These are phyloP conservation scores for Leccinum solheimii DNA, from an alignment of 1,284 basidiomycete species.

Conservation along the genomic window DNA sequence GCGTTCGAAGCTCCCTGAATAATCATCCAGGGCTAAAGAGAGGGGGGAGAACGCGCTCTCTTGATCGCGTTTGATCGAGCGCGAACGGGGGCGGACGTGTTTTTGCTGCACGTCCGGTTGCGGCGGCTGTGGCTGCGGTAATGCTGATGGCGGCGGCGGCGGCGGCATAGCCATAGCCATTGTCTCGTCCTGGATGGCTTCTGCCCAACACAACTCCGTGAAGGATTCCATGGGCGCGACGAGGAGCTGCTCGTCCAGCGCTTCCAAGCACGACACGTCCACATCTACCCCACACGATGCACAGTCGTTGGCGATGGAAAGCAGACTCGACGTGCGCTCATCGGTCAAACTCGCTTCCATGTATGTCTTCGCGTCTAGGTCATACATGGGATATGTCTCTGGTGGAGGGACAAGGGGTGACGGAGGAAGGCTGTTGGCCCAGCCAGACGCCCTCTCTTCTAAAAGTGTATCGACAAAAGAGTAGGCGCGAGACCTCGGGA, in stretches of 20 bases:
- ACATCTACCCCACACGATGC: constrained; percentile 31
- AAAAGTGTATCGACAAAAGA: constrained; percentile 20
- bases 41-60: background rate
- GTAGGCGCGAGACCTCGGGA: constrained; percentile 11
- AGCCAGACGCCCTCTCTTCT: constrained; percentile 21
- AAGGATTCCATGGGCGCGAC: constrained; percentile 32
- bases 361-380: constrained; percentile 2
- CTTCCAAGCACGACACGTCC: constrained; percentile 29
- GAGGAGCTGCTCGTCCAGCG: constrained; percentile 32
- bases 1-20: constrained; percentile 14
- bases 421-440: constrained; percentile 23
- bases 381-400: constrained; percentile 12
- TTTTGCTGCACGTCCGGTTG: background rate
- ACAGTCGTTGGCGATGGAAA: constrained; percentile 25
- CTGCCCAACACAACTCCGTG: constrained; percentile 31
- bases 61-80: constrained; percentile 20
- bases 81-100: constrained; percentile 14
- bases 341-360: constrained; percentile 4
- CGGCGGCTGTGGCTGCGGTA: background rate
- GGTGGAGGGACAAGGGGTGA: constrained; percentile 16
- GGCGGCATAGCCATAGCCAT: background rate
- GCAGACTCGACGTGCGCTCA: constrained; percentile 12
- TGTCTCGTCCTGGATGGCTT: constrained; percentile 28
- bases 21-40: constrained; percentile 5
- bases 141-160: background rate